A percentile compares a stretch with the other conserved stretches of the same genome.
phyloP scores from a whole-genome alignment of 2,329 filamentous ascomycete genomes.

The Magnaporthales sp. region DNA sequence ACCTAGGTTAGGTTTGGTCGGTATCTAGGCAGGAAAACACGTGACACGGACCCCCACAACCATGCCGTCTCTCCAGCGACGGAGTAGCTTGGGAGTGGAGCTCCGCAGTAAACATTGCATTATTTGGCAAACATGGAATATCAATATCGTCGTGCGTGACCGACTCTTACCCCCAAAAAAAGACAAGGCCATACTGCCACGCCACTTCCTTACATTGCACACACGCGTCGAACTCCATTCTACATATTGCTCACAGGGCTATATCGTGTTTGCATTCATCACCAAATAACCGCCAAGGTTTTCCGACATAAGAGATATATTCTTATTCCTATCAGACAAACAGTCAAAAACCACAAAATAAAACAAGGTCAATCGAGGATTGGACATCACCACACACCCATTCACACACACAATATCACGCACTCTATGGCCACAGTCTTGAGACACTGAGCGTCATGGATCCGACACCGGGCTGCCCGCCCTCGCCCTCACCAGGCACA shows the following conservation, averaged over 20 bases:
- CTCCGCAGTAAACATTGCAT: not conserved
- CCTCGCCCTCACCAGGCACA: slow-evolving; percentile 6
- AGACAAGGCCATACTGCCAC: not conserved
- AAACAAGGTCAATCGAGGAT: not conserved
- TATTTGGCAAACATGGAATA: not conserved
- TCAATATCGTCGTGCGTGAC: not conserved
- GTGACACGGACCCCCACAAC: not conserved
- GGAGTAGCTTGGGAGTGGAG: not conserved
- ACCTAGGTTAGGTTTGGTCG: too few relatives aligned
- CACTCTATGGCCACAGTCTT: not conserved
- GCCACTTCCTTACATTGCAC: not conserved
- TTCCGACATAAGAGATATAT: not conserved
- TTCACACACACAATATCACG: not conserved
- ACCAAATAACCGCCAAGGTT: not conserved
- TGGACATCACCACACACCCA: not conserved
- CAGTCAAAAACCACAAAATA: not conserved
- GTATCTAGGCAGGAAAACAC: not conserved
- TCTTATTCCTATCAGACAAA: not conserved
- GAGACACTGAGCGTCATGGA: not conserved
- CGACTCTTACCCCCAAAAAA: not conserved
- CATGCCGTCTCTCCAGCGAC: not conserved
- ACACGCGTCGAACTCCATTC: not conserved
- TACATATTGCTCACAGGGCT: not conserved
- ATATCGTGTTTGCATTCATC: not conserved
- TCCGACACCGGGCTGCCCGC: not conserved